Conservation (phyloP, 352 stramenopile genomes). For the Poterioochromonas sp. region DNA sequence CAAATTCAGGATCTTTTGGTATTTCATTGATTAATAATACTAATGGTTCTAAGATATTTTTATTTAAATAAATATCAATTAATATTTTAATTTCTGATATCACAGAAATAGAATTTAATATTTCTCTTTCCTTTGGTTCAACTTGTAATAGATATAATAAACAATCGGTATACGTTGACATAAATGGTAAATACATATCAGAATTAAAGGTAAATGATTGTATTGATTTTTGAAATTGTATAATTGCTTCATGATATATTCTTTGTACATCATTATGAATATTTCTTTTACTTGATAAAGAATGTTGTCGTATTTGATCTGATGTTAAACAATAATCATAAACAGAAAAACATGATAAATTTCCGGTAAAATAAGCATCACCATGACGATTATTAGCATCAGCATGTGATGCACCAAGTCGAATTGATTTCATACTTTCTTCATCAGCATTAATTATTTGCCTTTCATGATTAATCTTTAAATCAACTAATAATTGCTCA, state of each 20-base stretch:
- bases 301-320: conserved; percentile 64
- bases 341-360: conserved; percentile 67
- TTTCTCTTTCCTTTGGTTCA: not conserved
- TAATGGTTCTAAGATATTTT: conserved; percentile 43
- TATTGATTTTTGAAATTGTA: conserved; percentile 48
- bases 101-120: not conserved
- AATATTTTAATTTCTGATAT: conserved; percentile 33
- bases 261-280: conserved; percentile 58
- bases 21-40: conserved; percentile 68
- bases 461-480: not conserved
- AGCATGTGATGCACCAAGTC: conserved; percentile 53
- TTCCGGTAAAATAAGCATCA: conserved; percentile 70
- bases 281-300: conserved; percentile 56
- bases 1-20: conserved; percentile 59
- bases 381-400: conserved; percentile 52
- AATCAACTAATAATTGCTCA: not conserved
- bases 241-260: conserved; percentile 61
- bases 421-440: conserved; percentile 53
- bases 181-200: not conserved
- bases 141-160: not conserved
- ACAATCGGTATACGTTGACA: not conserved
- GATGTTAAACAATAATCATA: conserved; percentile 56
- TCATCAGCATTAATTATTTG: conserved; percentile 52
- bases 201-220: not conserved
- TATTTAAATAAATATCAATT: conserved; percentile 5